Conservation (phyloP, 1,284 basidiomycete species). For the Tilletia indica region DNA sequence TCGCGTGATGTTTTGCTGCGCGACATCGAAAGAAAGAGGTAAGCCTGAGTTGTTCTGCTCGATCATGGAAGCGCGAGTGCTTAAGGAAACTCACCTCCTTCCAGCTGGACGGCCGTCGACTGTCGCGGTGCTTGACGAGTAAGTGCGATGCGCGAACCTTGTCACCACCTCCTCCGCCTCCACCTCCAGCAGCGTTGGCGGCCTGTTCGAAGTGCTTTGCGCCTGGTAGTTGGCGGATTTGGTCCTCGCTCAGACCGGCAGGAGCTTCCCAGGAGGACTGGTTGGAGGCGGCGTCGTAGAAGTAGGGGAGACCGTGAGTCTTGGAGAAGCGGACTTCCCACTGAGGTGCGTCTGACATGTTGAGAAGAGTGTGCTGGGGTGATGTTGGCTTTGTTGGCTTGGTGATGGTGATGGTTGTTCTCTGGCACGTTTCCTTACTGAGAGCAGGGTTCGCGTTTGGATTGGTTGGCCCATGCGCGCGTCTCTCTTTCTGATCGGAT, state of each 20-base stretch:
- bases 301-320: constrained; percentile 80
- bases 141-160: constrained; percentile 91
- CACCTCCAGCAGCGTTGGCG: constrained; percentile 30
- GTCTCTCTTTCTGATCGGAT: too few relatives aligned
- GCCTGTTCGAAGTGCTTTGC: constrained; percentile 37
- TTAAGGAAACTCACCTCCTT: constrained; percentile 38
- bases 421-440: too few relatives aligned
- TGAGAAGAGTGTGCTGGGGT: not conserved
- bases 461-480: too few relatives aligned
- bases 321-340: constrained; percentile 65
- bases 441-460: too few relatives aligned
- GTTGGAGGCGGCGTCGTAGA: constrained; percentile 72
- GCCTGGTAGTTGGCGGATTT: constrained; percentile 46
- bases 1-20: constrained; percentile 76
- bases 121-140: constrained; percentile 85
- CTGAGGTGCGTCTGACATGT: constrained; percentile 19
- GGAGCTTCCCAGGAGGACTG: constrained; percentile 84
- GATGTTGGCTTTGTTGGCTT: not conserved
- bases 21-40: not conserved
- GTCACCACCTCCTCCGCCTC: constrained; percentile 58
- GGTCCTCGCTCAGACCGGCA: constrained; percentile 61
- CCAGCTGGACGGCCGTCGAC: constrained; percentile 71
- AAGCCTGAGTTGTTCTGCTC: not conserved
- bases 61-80: not conserved
- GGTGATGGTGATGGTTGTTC: not conserved